Base-by-base conservation (phyloP, 495 filamentous ascomycete genomes). In the Lasiosphaeriaceae sp. region DNA sequence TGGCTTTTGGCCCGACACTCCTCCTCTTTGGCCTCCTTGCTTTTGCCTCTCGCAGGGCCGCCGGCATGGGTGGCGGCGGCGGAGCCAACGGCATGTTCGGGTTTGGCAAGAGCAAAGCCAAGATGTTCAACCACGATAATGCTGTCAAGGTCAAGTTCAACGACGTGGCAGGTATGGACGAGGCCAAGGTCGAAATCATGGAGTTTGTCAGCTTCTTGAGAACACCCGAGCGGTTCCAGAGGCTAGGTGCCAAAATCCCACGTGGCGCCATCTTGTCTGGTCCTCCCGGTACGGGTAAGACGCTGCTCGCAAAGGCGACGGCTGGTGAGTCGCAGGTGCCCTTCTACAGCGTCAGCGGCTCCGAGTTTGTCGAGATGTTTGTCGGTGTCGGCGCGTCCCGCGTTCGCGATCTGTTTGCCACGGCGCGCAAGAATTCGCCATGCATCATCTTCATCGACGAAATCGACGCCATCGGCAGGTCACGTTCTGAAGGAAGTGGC, bases 381-480 rank as follows among this genome's bases (percentile, higher is more conserved):
- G 94, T 98, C 43, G 94, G 94, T 80, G 94, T 98, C 50, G 94
- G 94, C 75, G 88, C 94, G 34, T 96, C 91, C 11, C 84, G 94
- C 67, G 94, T 98, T 43, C 84, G 94, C 66, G 94, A 98, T 72
- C 81, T 98, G 37, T 98, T 98, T 63, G 87, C 90, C 46, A 96
- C 89, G 61, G 94, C 94, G 11, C 82, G 95, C 41, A 97, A 96
- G 77, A 94, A 92, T 72, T 88, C 95, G 3, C 94, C 94, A 2
- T 98, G 94, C 74, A 98, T 98, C 71, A 94, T 98, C 70, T 98
- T 98, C 78, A 96, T 98, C 63, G 94, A 98, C 67, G 94, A 98
- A 75, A 98, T 98, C 57, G 94, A 98, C 75, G 94, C 94, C 34
- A 96, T 98, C 66, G 94, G 94, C 67, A 92, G 91, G 71, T 86